Evolutionary conservation across 768 basidiomycete species (phyloP).

Genomic region (Lanmaoa rubissima): DNA sequence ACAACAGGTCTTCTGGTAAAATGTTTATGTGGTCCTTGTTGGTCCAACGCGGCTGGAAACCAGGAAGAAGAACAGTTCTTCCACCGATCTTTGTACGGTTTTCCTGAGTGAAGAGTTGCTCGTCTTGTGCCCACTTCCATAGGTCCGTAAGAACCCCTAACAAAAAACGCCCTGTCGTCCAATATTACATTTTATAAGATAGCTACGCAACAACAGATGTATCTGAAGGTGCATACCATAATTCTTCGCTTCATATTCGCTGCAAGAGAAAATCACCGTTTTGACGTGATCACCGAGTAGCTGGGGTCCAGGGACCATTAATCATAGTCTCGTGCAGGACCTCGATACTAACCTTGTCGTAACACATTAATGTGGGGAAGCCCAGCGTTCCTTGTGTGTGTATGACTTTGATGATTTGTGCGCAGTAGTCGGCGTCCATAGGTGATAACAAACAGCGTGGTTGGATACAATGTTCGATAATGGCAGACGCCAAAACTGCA

Average conservation of each 20-base stretch:
- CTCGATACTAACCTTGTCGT: conserved; percentile 61
- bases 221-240: conserved; percentile 56
- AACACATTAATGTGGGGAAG: conserved; percentile 83
- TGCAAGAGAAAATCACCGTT: conserved; percentile 86
- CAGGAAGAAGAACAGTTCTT: conserved; percentile 61
- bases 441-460: conserved; percentile 92
- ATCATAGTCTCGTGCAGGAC: neutral
- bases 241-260: conserved; percentile 94
- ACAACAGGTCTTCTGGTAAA: conserved; percentile 52
- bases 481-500: conserved; percentile 50
- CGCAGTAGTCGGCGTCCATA: conserved; percentile 94
- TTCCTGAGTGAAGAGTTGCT: conserved; percentile 68
- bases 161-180: conserved; percentile 75
- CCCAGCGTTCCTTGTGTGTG: conserved; percentile 87
- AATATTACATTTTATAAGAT: conserved; percentile 1
- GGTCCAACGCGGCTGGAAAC: conserved; percentile 57
- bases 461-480: conserved; percentile 90
- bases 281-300: conserved; percentile 83
- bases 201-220: neutral
- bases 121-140: conserved; percentile 76
- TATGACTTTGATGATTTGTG: conserved; percentile 84
- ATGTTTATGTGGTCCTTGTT: conserved; percentile 41
- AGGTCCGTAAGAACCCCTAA: conserved; percentile 75
- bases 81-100: conserved; percentile 65
- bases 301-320: conserved; percentile 39